A percentile compares a stretch with the other conserved stretches of the same genome.
These are phyloP conservation scores for Malassezia psittaci DNA, from an alignment of 1,284 basidiomycete species.

Conservation along the genomic window DNA sequence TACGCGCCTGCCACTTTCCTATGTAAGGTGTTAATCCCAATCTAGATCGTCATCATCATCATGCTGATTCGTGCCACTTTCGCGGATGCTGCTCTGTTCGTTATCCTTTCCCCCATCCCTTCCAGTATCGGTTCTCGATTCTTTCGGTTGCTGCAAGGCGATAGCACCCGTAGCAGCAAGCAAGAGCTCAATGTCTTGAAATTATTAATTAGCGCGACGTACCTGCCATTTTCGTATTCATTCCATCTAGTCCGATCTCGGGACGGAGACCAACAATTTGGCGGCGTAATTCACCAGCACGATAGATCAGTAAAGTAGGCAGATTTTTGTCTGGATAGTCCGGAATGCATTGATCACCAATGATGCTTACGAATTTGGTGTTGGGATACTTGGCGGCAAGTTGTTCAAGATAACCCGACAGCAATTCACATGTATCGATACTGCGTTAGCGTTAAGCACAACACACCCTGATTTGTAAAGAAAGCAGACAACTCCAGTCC, in stretches of 20 bases:
- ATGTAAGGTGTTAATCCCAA: slow-evolving; percentile 30
- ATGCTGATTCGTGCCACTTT: slow-evolving; percentile 26
- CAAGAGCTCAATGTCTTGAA: slow-evolving; percentile 40
- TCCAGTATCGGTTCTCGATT: slow-evolving; percentile 17
- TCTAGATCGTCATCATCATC: slow-evolving; percentile 44
- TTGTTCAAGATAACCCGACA: slow-evolving; percentile 61
- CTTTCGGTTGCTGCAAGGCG: slow-evolving; percentile 20
- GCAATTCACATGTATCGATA: slow-evolving; percentile 57
- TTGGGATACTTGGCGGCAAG: slow-evolving; percentile 73
- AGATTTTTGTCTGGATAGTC: slow-evolving; percentile 84
- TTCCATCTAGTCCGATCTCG: slow-evolving; percentile 59
- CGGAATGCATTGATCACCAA: slow-evolving; percentile 76
- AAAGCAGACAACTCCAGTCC: slow-evolving; percentile 77
- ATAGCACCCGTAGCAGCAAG: slow-evolving; percentile 40
- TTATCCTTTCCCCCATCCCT: slow-evolving; percentile 19
- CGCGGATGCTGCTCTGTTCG: slow-evolving; percentile 16
- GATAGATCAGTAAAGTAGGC: slow-evolving; percentile 85
- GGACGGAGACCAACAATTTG: slow-evolving; percentile 63
- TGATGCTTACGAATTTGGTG: slow-evolving; percentile 91
- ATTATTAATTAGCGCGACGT: slow-evolving; percentile 18
- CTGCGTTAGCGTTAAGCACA: slow-evolving; percentile 6
- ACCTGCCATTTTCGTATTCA: slow-evolving; percentile 73
- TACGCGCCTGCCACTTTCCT: neutral
- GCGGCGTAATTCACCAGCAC: slow-evolving; percentile 74
- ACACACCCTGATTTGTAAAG: slow-evolving; percentile 76